Evolutionary conservation across 2,329 filamentous ascomycete genomes (phyloP), one percentile per base, ranked within the genome.

Genomic region (Penicillium sp.): DNA sequence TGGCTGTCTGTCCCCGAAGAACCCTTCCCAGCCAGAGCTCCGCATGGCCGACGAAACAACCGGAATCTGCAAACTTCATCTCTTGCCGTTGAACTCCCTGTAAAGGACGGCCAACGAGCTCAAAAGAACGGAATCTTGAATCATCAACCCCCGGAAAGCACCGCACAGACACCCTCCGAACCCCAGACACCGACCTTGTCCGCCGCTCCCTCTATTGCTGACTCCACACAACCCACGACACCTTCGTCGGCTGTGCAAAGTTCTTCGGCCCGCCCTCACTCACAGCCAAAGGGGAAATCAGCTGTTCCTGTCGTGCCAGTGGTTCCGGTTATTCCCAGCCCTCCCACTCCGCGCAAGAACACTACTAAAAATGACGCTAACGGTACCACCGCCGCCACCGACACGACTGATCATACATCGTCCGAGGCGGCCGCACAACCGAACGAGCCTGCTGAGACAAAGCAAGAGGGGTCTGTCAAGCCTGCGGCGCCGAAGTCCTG

Each of bases 141-240:
- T 44, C 44, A 38, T 7, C 73, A 71, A 57, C 58, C 58, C 9
- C 60, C 54, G 8, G 67, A 68, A 45, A 38, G 63, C 13, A 56
- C 64, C 44, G 62, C 64, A 21, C 69, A 70, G 30, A 68, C 70
- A 44, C 66, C 70, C 11, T 80, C 79, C 23, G 79, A 84, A 63
- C 83, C 73, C 7, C 85, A 86, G 64, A 88, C 86, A 1, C 86
- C 86, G 9, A 82, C 83, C 3, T 85, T 85, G 8, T 87, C 86
- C 8, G 82, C 86, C 62, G 82, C 83, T 47, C 84, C 84, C 9
- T 88, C 86, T 2, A 85, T 88, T 65, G 77, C 76, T 38, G 82
- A 84, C 63, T 84, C 81, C 3, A 85, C 84, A 2, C 83, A 84
- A 50, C 82, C 85, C 31, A 84, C 84, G 1, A 85, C 84, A 4